A percentile compares a stretch with the other conserved stretches of the same genome.
These are phyloP conservation scores for Penicillium taxi DNA, from an alignment of 495 filamentous ascomycete genomes.

Conservation along the genomic window DNA sequence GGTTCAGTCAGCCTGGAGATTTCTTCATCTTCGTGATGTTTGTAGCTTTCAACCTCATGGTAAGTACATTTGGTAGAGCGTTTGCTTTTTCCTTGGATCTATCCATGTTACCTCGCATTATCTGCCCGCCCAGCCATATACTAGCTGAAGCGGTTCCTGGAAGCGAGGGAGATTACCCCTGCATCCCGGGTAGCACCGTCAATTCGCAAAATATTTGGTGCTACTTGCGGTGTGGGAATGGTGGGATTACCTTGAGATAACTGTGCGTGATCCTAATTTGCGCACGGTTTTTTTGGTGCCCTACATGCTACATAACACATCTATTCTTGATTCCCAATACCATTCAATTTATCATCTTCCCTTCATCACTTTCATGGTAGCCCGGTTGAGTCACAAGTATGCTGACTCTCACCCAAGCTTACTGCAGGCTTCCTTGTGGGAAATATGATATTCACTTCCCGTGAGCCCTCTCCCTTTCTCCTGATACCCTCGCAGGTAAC, in stretches of 20 bases:
- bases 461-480: conserved; percentile 25
- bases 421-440: conserved; percentile 45
- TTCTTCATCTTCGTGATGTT: conserved; percentile 63
- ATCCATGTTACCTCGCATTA: conserved; percentile 62
- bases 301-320: conserved; percentile 59
- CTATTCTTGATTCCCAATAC: conserved; percentile 17
- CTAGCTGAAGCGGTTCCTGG: conserved; percentile 95
- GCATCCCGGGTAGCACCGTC: conserved; percentile 57
- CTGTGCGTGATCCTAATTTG: conserved; percentile 54
- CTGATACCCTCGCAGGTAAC: conserved; percentile 8
- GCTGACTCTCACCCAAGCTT: conserved; percentile 34
- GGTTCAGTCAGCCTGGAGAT: conserved; percentile 57
- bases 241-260: conserved; percentile 89
- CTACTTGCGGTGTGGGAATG: conserved; percentile 72
- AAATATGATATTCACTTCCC: conserved; percentile 46
- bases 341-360: conserved; percentile 10
- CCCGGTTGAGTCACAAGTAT: conserved; percentile 6
- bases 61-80: conserved; percentile 40
- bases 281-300: conserved; percentile 73
- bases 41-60: conserved; percentile 49
- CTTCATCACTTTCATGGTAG: conserved; percentile 16
- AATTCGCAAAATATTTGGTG: conserved; percentile 70
- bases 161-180: conserved; percentile 95
- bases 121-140: conserved; percentile 85
- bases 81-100: conserved; percentile 4